Base-by-base conservation (phyloP, 2,329 filamentous ascomycete genomes). In the Colletotrichum spaethianum region DNA sequence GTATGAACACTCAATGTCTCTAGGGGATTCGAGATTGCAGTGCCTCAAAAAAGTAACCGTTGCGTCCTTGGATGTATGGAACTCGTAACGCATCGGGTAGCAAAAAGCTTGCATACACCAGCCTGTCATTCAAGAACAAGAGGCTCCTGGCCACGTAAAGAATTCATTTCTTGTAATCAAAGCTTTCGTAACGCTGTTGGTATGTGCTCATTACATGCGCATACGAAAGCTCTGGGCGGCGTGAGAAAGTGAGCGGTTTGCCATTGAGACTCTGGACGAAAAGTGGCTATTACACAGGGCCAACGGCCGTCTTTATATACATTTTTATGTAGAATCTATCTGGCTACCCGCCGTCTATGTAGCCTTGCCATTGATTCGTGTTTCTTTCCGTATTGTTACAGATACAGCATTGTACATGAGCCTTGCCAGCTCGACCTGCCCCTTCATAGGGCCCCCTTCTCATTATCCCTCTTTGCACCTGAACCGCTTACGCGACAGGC, bases 401-500 rank as follows among this genome's bases (percentile, higher is more conserved):
- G 18, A 59, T 72, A 56, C 50, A 64, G 38, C 56, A 72, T 63
- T 63, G 38, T 72, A 72, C 69, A 72, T 28, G 55, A 66, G 67
- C 67, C 20, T 63, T n/a, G 5, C 16, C 18, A 26, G 60, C 60
- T 52, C 50, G 26, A 33, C 50, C 42, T 40, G 50, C 48, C 20
- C 40, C 23, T 52, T 53, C n/a, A 28, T 63, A 18, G 18, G 18
- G 16, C 6, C 31, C 23, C 63, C 44, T 42, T 33, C 44, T 11
- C 38, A 26, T 28, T 33, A 23, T 16, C 18, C n/a, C n/a, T 20
- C 26, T 61, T 20, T 28, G 18, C 14, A 4, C n/a, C 12, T 7
- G 31, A 26, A 16, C 28, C 9, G 23, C 1, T 60, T 50, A 66
- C 2, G 67, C 66, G 11, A 89, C 73, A 7, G 90, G 95, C 87